These are phyloP conservation scores for Erucastrum elatum DNA, from an alignment of 345 rosid genomes.

Conservation along the genomic window DNA sequence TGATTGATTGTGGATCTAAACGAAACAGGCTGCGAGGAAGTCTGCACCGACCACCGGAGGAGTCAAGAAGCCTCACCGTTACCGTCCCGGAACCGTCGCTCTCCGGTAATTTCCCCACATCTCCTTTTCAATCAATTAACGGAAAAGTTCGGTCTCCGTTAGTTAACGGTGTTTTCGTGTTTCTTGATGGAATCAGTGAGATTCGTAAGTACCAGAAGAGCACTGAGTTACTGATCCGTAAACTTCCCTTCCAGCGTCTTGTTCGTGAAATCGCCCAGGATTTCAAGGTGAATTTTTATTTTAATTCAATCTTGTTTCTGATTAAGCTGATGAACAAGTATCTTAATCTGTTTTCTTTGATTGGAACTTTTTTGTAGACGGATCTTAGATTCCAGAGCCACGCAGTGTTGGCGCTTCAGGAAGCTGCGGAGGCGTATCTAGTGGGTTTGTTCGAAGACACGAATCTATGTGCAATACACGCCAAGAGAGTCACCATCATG, in stretches of 20 bases:
- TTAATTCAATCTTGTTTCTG: neutral
- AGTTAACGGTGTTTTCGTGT: neutral
- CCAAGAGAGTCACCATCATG: slow-evolving; percentile 75
- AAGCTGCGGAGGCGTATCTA: slow-evolving; percentile 69
- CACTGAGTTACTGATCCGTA: slow-evolving; percentile 71
- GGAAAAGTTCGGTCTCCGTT: too few relatives aligned
- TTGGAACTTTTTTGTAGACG: slow-evolving; percentile 31
- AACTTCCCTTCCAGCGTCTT: slow-evolving; percentile 68
- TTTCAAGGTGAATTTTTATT: slow-evolving; percentile 33
- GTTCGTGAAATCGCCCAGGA: slow-evolving; percentile 80
- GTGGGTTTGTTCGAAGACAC: slow-evolving; percentile 71
- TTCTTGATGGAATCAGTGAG: slow-evolving; percentile 37
- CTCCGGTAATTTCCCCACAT: slow-evolving; percentile 44
- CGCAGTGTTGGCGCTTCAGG: slow-evolving; percentile 70
- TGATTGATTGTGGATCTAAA: neutral
- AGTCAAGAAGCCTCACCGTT: slow-evolving; percentile 76
- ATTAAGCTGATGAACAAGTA: neutral
- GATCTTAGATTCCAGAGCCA: slow-evolving; percentile 80
- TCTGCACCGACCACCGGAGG: slow-evolving; percentile 71
- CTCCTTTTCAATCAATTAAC: neutral
- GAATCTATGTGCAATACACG: slow-evolving; percentile 57
- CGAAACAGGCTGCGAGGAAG: slow-evolving; percentile 63
- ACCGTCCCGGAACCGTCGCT: slow-evolving; percentile 75
- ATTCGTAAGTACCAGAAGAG: slow-evolving; percentile 64
- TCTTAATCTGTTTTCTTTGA: neutral